Base-by-base conservation (phyloP, 345 rosid species). In the Noccaea bulbosa region DNA sequence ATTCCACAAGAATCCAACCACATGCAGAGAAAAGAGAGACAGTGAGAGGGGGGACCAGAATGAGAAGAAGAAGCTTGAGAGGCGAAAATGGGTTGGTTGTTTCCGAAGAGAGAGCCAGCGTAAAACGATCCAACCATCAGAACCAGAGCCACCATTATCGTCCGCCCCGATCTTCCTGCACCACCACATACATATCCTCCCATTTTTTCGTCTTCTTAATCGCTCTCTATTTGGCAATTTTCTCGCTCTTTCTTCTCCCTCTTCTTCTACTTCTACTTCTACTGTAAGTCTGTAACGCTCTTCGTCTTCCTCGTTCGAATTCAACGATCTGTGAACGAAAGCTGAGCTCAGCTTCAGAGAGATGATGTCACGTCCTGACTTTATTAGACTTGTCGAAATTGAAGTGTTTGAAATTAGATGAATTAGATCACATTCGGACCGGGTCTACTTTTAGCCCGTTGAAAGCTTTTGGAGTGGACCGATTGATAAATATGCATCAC, bases 101-200 rank as follows among this genome's bases (percentile, higher is more conserved):
- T 83, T 30, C 93, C 93, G 64, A 94, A 89, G 53, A 91, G 87
- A 59, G 91, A 82, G 35, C 97, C 99, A 1, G 81, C 43, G 81
- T 88, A 91, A 74, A 91, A 91, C 16, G 99, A 94, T 4, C 84
- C 96, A 46, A 75, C 70, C 88, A 87, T 86, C 22, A 94, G 71
- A 70, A 91, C 33, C 65, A 86, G 80, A n/a, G 87, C 84, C 67
- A 78, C 80, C 84, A 87, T 81, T 73, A 91, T 88, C 80, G 81
- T 73, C 82, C 84, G 85, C 67, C 87, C 91, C 11, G 95, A 83
- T 79, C 83, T 89, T 16, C 83, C 89, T 44, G 83, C 82, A 5
- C 90, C 68, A 86, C 62, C 8, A 73, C 34, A 44, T 41, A 27
- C 12, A 34, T 66, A 81, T 10, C 84, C 88, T 15, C 86, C 83